These are phyloP conservation scores for Fusarium poae DNA, from an alignment of 2,329 filamentous ascomycete genomes.

Conservation along the genomic window DNA sequence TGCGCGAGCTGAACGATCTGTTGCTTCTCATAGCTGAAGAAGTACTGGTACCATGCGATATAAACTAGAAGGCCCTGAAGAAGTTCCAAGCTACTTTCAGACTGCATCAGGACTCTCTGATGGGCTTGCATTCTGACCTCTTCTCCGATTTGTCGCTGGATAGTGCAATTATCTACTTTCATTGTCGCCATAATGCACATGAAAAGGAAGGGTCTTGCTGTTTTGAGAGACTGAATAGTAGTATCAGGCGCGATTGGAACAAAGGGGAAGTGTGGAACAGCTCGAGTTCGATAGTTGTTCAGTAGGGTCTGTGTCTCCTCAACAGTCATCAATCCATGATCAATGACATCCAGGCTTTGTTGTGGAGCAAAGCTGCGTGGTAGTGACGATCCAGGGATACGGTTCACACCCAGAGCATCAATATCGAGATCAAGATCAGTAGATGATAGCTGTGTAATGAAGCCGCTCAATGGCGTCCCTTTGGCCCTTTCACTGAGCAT, in stretches of 20 bases:
- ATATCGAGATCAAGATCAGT: conserved; percentile 1
- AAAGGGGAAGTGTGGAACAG: conserved; percentile 2
- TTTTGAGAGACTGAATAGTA: neutral
- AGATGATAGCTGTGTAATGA: conserved; percentile 1
- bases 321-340: neutral
- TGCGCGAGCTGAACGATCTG: conserved; percentile 20
- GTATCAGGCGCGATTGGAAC: neutral
- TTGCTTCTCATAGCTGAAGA: conserved; percentile 21
- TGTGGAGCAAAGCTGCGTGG: neutral
- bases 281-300: conserved; percentile 11
- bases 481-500: conserved; percentile 2
- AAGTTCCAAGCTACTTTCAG: conserved; percentile 18
- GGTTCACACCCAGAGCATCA: accelerated
- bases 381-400: accelerated
- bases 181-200: conserved; percentile 21
- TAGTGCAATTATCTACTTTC: conserved; percentile 19
- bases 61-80: conserved; percentile 15
- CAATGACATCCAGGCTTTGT: neutral
- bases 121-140: conserved; percentile 13
- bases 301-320: neutral
- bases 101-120: conserved; percentile 20
- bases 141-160: conserved; percentile 10
- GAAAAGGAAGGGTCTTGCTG: conserved; percentile 4
- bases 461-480: conserved; percentile 9
- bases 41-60: conserved; percentile 26